A percentile compares a stretch with the other conserved stretches of the same genome.
Evolutionary conservation across 257 asterid species (phyloP).

Genomic region (Solanum appendiculatum): DNA sequence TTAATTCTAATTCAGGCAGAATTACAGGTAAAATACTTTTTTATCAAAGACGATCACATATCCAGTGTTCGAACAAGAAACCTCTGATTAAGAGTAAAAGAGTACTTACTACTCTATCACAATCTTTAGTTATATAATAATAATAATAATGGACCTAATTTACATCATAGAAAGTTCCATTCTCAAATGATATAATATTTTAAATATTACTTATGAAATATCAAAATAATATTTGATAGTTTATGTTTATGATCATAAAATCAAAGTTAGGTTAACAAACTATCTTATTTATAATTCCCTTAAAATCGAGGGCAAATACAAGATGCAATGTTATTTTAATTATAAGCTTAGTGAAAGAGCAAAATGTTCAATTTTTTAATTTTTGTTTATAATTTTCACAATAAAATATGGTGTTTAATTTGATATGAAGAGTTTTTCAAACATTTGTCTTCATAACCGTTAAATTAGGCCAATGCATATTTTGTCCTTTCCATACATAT

Average conservation of each 20-base stretch:
- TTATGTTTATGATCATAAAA: background rate
- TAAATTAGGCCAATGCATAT: background rate
- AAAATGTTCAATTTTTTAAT: background rate
- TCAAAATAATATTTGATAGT: background rate
- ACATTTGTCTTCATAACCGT: background rate
- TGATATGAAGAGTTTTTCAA: background rate
- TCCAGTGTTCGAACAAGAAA: fast-evolving
- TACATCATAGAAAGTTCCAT: background rate
- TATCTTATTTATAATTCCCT: background rate
- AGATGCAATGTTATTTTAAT: background rate
- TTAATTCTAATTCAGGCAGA: background rate
- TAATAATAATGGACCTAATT: background rate
- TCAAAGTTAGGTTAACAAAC: background rate
- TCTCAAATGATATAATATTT: background rate
- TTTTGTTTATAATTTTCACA: background rate
- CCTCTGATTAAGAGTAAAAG: background rate
- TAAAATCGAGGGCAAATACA: background rate
- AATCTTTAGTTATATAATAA: background rate
- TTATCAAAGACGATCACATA: background rate
- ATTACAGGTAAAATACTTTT: background rate
- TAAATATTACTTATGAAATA: background rate
- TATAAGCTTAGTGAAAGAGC: background rate
- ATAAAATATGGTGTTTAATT: background rate
- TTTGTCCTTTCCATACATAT: background rate
- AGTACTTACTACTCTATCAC: background rate